A percentile compares a stretch with the other conserved stretches of the same genome.
Conservation (phyloP, 2,329 filamentous ascomycete species). For the Sporothrix curviconia region DNA sequence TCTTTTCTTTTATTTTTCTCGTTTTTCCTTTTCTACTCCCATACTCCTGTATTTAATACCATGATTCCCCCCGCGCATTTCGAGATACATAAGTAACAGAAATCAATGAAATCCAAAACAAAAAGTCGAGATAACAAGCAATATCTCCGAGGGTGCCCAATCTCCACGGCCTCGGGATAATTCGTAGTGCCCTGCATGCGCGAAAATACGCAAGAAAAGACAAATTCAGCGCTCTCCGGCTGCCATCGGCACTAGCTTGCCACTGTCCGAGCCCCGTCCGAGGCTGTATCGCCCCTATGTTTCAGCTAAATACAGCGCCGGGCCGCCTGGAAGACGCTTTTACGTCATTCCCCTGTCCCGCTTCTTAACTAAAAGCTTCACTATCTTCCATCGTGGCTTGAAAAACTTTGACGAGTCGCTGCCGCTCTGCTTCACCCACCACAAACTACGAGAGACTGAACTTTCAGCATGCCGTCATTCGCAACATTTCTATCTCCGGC, state of each 20-base stretch:
- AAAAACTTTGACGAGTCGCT: background rate
- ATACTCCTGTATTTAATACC: background rate
- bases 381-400: too few species aligned
- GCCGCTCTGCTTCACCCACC: background rate
- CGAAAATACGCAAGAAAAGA: too few species aligned
- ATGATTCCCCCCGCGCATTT: background rate
- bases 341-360: too few species aligned
- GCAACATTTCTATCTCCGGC: background rate
- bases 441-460: too few species aligned
- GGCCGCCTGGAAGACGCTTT: too few species aligned
- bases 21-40: background rate
- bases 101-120: background rate
- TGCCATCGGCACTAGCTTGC: background rate
- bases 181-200: background rate
- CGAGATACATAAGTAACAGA: background rate
- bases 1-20: background rate
- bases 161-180: conserved; percentile 4
- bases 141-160: conserved; percentile 7
- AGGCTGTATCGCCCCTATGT: too few species aligned
- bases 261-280: too few species aligned
- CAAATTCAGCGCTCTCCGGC: background rate
- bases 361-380: too few species aligned
- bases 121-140: background rate
- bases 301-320: too few species aligned
- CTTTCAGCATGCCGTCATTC: background rate